phyloP scores from a whole-genome alignment of 352 stramenopile genomes.

The Phytopythium helicoides region DNA sequence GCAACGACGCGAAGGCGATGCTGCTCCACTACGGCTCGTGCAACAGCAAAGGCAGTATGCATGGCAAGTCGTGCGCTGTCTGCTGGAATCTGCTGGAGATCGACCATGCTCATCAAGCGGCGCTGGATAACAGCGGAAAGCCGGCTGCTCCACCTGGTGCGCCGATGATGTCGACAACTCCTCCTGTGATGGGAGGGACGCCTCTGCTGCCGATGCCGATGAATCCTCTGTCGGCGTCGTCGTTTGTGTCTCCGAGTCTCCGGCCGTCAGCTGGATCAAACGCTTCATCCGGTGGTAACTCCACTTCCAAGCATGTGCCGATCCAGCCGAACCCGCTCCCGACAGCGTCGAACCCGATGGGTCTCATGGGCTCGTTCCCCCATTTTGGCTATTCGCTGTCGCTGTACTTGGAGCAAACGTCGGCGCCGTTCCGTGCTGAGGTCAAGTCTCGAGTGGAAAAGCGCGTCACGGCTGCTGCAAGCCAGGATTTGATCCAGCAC shows the following conservation, averaged over 20 bases:
- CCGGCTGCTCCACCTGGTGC: not conserved
- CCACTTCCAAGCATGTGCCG: conserved; percentile 33
- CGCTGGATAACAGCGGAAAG: conserved; percentile 13
- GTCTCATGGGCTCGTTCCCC: conserved; percentile 51
- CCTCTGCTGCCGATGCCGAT: conserved; percentile 14
- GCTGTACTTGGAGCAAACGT: conserved; percentile 75
- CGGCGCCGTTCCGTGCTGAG: conserved; percentile 57
- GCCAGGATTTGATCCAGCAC: conserved; percentile 74
- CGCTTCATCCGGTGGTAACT: not conserved
- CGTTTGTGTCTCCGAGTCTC: conserved; percentile 14
- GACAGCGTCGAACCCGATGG: conserved; percentile 69
- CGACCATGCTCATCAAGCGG: conserved; percentile 59
- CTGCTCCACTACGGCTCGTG: conserved; percentile 67
- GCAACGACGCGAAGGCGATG: conserved; percentile 80
- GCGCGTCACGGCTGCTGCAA: conserved; percentile 62
- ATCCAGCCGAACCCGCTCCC: conserved; percentile 79
- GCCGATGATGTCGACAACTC: conserved; percentile 4
- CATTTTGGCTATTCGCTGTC: conserved; percentile 65
- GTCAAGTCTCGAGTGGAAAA: conserved; percentile 77
- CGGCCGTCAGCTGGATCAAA: not conserved
- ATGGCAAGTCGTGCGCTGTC: conserved; percentile 41
- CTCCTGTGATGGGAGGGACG: not conserved
- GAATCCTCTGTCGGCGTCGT: conserved; percentile 8
- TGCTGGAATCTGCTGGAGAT: conserved; percentile 71
- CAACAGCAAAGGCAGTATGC: conserved; percentile 37